Evolutionary conservation across 306 rosid species (phyloP).

Genomic region (Cicer chorassanicum): DNA sequence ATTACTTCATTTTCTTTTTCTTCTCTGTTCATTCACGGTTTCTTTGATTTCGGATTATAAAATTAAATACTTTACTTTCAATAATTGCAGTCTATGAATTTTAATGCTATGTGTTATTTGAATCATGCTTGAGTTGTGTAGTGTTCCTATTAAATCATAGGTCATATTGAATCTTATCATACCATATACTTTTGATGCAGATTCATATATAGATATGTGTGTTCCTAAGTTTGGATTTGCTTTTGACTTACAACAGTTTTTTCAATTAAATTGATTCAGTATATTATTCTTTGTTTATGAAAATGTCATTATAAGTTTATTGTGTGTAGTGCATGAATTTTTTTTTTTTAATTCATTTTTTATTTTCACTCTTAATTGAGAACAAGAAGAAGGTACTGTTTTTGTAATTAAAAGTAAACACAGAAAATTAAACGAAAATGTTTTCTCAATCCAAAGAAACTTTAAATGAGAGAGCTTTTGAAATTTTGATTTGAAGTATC

Average conservation of each 20-base stretch:
- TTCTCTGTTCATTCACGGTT: neutral
- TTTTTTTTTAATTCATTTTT: neutral
- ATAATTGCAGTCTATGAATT: neutral
- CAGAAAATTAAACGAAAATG: neutral
- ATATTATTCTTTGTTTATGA: neutral
- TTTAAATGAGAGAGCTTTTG: neutral
- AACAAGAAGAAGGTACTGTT: neutral
- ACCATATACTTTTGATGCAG: neutral
- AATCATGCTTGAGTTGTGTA: neutral
- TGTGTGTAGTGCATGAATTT: neutral
- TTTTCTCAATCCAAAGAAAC: neutral
- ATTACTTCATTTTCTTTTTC: neutral
- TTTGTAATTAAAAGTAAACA: neutral
- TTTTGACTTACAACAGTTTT: neutral
- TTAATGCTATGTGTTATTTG: neutral
- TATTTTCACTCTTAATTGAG: neutral
- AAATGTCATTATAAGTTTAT: neutral
- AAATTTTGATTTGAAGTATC: neutral
- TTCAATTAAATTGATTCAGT: neutral
- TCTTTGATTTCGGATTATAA: neutral
- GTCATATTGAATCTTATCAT: neutral
- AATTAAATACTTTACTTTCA: neutral
- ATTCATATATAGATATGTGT: slow-evolving; percentile 3
- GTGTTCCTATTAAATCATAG: neutral
- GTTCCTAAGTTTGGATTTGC: neutral